Conservation (phyloP, 495 filamentous ascomycete genomes). For the Melanomma pulvis-pyrius region DNA sequence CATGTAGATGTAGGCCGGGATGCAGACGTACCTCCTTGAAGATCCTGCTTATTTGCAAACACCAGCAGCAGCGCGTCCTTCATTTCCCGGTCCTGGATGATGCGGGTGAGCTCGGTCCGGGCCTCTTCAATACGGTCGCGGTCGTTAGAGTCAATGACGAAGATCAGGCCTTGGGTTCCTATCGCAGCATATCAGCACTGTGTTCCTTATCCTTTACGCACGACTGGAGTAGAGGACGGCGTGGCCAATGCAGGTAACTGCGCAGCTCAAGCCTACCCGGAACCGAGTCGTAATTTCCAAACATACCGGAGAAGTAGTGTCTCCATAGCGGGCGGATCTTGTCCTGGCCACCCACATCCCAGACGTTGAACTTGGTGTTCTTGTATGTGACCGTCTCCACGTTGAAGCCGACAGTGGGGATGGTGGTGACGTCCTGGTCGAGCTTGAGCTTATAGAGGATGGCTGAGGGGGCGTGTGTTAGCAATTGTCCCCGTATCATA, state of each 20-base stretch:
- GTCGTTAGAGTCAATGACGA: constrained; percentile 94
- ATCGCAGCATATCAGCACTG: background rate
- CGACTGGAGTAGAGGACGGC: background rate
- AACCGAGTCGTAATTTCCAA: constrained; percentile 19
- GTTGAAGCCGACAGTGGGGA: constrained; percentile 98
- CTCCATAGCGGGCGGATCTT: constrained; percentile 98
- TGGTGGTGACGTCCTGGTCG: constrained; percentile 97
- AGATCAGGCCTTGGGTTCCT: constrained; percentile 96
- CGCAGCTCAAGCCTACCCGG: constrained; percentile 26
- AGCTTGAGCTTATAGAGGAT: constrained; percentile 99
- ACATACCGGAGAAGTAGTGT: constrained; percentile 94
- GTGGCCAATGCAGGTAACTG: background rate
- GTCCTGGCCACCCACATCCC: constrained; percentile 99
- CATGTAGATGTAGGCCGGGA: no score
- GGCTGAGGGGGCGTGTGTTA: constrained; percentile 51
- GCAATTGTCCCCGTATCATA: background rate
- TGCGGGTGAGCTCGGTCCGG: constrained; percentile 83
- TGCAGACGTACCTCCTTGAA: constrained; percentile 66
- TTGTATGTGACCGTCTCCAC: constrained; percentile 99
- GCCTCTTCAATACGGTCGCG: constrained; percentile 86
- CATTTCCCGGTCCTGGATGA: constrained; percentile 98
- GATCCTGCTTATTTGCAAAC: constrained; percentile 98
- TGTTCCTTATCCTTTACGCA: background rate
- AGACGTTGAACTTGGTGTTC: constrained; percentile 99
- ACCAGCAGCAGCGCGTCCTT: constrained; percentile 91